These are phyloP conservation scores for Globisporangium canariense DNA, from an alignment of 352 stramenopile species.

Conservation along the genomic window DNA sequence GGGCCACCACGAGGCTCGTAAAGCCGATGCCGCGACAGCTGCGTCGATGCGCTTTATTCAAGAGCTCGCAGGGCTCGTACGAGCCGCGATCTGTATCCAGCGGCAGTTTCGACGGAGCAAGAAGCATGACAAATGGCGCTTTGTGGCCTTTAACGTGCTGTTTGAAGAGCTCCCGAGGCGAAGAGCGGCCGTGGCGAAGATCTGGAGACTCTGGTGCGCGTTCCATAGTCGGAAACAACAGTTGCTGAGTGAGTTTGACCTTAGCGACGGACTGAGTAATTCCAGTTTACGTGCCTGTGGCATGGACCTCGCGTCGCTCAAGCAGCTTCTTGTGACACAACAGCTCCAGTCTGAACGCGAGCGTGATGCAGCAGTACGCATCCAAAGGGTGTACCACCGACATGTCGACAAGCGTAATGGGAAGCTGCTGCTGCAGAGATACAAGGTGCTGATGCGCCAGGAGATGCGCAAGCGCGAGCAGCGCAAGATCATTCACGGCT, in stretches of 20 bases:
- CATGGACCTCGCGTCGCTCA: conserved; percentile 8
- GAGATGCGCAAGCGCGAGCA: conserved; percentile 51
- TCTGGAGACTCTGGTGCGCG: conserved; percentile 25
- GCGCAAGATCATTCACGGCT: conserved; percentile 51
- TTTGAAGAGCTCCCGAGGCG: conserved; percentile 27
- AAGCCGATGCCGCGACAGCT: conserved; percentile 6
- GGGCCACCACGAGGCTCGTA: neutral
- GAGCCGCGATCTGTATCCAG: conserved; percentile 34
- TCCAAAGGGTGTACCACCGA: conserved; percentile 33
- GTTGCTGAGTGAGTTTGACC: conserved; percentile 4
- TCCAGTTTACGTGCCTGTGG: neutral
- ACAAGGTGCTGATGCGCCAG: conserved; percentile 41
- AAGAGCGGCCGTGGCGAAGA: conserved; percentile 16
- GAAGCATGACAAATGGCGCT: conserved; percentile 29
- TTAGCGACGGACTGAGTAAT: neutral
- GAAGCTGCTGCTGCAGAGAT: conserved; percentile 34
- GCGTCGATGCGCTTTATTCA: conserved; percentile 10
- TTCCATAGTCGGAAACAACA: conserved; percentile 12
- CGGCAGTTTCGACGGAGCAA: conserved; percentile 24
- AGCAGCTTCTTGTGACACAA: conserved; percentile 23
- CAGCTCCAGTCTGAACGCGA: conserved; percentile 11
- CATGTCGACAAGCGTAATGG: conserved; percentile 30
- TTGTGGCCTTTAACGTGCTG: conserved; percentile 25
- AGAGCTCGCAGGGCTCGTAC: conserved; percentile 23
- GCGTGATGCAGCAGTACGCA: conserved; percentile 20